Evolutionary conservation across 23 red algal species (phyloP), one percentile per base, ranked within the genome.

Genomic region (Agarophyton chilense): DNA sequence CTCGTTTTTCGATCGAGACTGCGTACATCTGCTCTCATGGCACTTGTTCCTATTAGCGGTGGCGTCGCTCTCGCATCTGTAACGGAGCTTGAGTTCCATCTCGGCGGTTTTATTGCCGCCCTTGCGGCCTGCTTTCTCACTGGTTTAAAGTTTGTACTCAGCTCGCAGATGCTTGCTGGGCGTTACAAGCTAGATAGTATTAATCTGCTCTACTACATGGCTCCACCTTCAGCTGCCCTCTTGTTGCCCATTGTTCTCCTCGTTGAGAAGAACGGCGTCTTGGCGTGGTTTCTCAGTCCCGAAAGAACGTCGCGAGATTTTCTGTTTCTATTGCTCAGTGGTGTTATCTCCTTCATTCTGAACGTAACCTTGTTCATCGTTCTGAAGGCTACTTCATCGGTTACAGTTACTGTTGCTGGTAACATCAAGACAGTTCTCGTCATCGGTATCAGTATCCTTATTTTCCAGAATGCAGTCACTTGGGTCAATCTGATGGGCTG

Each of bases 71-170:
- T 98, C 49, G 89, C 91, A 29, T 81, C 91, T 39, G 52, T 79
- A 54, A 92, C 91, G 6, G 96, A 98, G 57, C 86, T 98, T 43
- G 82, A 83, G 73, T 98, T 94, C 57, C 84, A 94, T 70, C 52
- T 86, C n/a, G 79, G 88, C n/a, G 96, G 96, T 39, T 98, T 98
- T 55, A 83, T 98, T 42, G 83, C 96, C 34, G 96, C 86, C n/a
- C 77, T 98, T 34, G 78, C 82, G 17, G 79, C 91, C 26, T 96
- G 94, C 76, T 95, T 95, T 62, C 53, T 95, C 22, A 95, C 93
- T 10, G 94, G 87, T 47, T 81, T 92, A 61, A 91, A 96, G 72
- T 92, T 96, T 76, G 94, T 96, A 1, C 87, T 96, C 65, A 86
- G 87, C 39, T 84, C 82, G 5, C 70, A 81, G 58, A 83, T 96